Percentiles rank a stretch among this genome's conserved stretches.
phyloP scores from a whole-genome alignment of 345 rosid genomes.

The Boechera retrofracta region DNA sequence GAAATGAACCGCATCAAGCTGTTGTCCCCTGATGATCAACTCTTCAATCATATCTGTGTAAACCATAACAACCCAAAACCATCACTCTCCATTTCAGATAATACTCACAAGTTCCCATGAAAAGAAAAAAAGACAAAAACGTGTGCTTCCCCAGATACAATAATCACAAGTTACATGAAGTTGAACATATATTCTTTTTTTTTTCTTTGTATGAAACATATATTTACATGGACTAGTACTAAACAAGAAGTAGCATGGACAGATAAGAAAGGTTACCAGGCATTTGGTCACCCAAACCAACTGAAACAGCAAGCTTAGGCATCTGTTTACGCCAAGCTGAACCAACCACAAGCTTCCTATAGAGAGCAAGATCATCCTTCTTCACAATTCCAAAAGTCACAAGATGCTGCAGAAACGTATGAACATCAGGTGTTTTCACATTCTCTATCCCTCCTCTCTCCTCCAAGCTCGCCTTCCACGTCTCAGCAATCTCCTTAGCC shows the following conservation, averaged over 20 bases:
- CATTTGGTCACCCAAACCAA: constrained; percentile 85
- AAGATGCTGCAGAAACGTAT: constrained; percentile 88
- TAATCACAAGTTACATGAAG: background rate
- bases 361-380: constrained; percentile 71
- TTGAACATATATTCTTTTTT: background rate
- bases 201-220: no score
- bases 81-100: constrained; percentile 22
- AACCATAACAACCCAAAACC: constrained; percentile 12
- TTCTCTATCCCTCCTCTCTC: constrained; percentile 94
- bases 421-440: constrained; percentile 92
- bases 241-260: background rate
- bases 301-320: constrained; percentile 93
- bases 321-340: constrained; percentile 98
- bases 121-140: constrained; percentile 2
- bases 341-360: constrained; percentile 84
- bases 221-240: background rate
- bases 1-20: constrained; percentile 96
- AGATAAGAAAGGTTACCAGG: constrained; percentile 59
- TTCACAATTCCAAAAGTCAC: constrained; percentile 89
- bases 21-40: constrained; percentile 82
- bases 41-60: constrained; percentile 74
- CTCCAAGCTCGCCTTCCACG: constrained; percentile 87
- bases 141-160: background rate
- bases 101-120: background rate
- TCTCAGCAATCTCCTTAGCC: constrained; percentile 76